Base-by-base conservation (phyloP, 2,329 filamentous ascomycete species). In the Cercospora sp. region DNA sequence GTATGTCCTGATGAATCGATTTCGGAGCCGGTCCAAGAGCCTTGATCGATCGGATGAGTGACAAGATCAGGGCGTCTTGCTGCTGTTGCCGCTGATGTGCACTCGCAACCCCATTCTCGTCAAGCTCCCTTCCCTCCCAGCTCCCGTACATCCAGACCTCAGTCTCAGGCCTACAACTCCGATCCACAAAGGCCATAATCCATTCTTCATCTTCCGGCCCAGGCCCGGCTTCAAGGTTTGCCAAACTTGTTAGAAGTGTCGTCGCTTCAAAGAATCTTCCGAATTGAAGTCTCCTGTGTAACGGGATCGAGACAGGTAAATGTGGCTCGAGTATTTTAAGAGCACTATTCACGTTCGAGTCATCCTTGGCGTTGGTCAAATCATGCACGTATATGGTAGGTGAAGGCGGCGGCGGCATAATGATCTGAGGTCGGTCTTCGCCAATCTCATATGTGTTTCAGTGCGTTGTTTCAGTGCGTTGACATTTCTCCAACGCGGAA, bases 241-340 rank as follows among this genome's bases (percentile, higher is more conserved):
- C 77, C 78, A 72, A 48, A 55, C 74, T 77, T 1, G 75, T 75
- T 85, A 79, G 65, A 75, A 85, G 5, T 79, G 81, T 72, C 77
- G 79, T 72, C 78, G 78, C 40, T 78, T 85, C 55, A 36, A 73
- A 71, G 23, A 81, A 81, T 59, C 78, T 80, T 23, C 84, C 80
- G 75, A 87, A 89, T 69, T 90, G 87, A 5, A 91, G 80, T 2
- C 89, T 84, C n/a, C 90, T 85, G 57, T 88, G 81, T 4, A 91
- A 78, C 5, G 87, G 84, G 13, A 91, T 80, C 4, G 87, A 87
- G 72, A 84, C 79, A 0, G 89, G 89, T 8, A 90, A 79, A 36
- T 86, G 82, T 3, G 77, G 73, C 28, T 78, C 74, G 0, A 91
- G 82, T 12, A 85, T 81, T 2, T 72, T 65, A n/a, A 87, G 75